Evolutionary conservation across 176 grass and related monocot genomes (phyloP).

Genomic region (Stipa capillata): DNA sequence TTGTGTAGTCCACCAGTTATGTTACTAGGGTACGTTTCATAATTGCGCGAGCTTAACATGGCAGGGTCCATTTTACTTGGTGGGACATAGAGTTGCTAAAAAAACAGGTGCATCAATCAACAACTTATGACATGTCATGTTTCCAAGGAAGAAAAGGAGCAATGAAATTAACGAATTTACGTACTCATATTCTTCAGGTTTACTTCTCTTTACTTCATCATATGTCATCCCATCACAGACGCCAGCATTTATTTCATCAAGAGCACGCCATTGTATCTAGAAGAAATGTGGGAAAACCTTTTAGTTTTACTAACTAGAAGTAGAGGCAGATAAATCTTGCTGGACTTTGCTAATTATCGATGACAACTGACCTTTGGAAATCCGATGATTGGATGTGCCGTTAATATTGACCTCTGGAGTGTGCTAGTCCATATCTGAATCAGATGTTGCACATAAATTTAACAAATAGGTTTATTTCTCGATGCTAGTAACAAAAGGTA

Average conservation of each 20-base stretch:
- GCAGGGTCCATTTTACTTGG: neutral
- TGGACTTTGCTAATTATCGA: constrained; percentile 14
- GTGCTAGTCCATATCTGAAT: constrained; percentile 99
- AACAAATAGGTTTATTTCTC: constrained; percentile 5
- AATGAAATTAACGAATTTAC: constrained; percentile 15
- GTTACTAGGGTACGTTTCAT: neutral
- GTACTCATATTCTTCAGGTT: constrained; percentile 93
- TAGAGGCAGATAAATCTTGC: neutral
- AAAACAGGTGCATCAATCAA: neutral
- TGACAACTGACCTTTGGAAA: constrained; percentile 81
- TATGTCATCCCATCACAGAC: constrained; percentile 98
- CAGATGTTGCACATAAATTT: neutral
- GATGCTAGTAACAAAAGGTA: constrained; percentile 7
- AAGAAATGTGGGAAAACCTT: constrained; percentile 24
- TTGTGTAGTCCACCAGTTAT: neutral
- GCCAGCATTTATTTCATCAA: constrained; percentile 95
- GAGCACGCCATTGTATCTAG: constrained; percentile 99
- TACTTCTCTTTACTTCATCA: constrained; percentile 94
- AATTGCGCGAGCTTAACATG: neutral
- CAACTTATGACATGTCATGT: neutral
- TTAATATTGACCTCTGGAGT: constrained; percentile 94
- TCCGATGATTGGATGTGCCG: constrained; percentile 77
- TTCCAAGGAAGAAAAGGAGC: neutral
- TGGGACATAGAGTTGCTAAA: neutral
- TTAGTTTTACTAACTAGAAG: constrained; percentile 14